phyloP scores from a whole-genome alignment of 306 rosid genomes.

The Cucurbita argyrosperma region DNA sequence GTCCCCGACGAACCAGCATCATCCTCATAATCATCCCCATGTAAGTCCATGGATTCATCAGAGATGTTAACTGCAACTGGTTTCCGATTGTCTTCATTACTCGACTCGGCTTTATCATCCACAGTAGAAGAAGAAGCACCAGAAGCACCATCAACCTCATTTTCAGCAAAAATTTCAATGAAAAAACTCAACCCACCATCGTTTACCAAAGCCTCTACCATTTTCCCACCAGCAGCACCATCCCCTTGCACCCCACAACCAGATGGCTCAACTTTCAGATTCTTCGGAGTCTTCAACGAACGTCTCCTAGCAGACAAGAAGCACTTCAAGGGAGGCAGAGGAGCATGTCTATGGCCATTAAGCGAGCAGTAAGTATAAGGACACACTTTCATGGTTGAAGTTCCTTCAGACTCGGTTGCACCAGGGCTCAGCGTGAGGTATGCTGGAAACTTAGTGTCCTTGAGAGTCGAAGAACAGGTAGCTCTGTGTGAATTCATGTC shows the following conservation, averaged over 20 bases:
- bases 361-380: slow-evolving; percentile 83
- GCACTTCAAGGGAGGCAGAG: slow-evolving; percentile 63
- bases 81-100: background rate
- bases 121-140: background rate
- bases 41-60: slow-evolving; percentile 12
- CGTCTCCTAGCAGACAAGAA: slow-evolving; percentile 65
- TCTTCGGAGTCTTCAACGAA: slow-evolving; percentile 47
- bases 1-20: slow-evolving; percentile 21
- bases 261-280: slow-evolving; percentile 18
- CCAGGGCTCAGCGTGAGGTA: slow-evolving; percentile 52
- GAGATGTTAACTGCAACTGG: background rate
- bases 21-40: slow-evolving; percentile 19
- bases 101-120: background rate
- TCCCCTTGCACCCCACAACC: slow-evolving; percentile 9
- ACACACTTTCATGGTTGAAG: slow-evolving; percentile 67
- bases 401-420: slow-evolving; percentile 71
- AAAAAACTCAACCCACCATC: slow-evolving; percentile 31
- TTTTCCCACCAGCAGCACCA: slow-evolving; percentile 13
- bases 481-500: slow-evolving; percentile 32
- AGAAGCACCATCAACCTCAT: slow-evolving; percentile 3
- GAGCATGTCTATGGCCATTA: slow-evolving; percentile 49
- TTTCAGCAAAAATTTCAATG: slow-evolving; percentile 42
- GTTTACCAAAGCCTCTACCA: slow-evolving; percentile 8
- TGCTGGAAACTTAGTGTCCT: slow-evolving; percentile 59
- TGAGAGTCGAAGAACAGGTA: slow-evolving; percentile 85